phyloP scores from a whole-genome alignment of 768 basidiomycete genomes.

The Clitopilus passeckerianus region DNA sequence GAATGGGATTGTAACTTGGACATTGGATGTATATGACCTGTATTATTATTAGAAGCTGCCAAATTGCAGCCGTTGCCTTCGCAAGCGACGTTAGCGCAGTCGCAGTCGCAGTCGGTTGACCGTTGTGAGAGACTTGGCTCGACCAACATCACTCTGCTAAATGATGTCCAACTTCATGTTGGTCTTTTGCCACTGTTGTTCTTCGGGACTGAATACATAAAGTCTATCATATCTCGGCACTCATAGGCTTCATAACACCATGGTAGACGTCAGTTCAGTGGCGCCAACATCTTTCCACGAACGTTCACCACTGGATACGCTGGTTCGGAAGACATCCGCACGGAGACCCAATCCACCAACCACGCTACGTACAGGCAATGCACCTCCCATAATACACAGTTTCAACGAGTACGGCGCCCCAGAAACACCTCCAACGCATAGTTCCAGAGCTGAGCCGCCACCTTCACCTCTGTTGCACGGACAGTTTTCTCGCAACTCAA shows the following conservation, averaged over 20 bases:
- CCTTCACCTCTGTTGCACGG: slow-evolving; percentile 44
- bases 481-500: slow-evolving; percentile 37
- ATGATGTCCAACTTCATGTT: slow-evolving; percentile 1
- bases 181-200: background rate
- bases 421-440: slow-evolving; percentile 7
- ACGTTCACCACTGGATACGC: slow-evolving; percentile 52
- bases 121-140: background rate
- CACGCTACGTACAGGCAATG: slow-evolving; percentile 1
- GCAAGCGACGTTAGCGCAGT: background rate
- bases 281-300: slow-evolving; percentile 16
- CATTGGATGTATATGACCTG: slow-evolving; percentile 1
- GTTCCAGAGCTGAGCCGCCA: slow-evolving; percentile 9
- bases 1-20: slow-evolving; percentile 56
- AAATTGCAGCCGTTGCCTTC: background rate
- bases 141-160: background rate
- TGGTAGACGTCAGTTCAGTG: slow-evolving; percentile 1
- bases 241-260: background rate
- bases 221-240: background rate
- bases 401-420: background rate
- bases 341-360: slow-evolving; percentile 23
- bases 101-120: no score
- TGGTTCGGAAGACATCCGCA: slow-evolving; percentile 51
- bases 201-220: background rate
- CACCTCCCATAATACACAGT: slow-evolving; percentile 4
- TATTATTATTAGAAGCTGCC: background rate